These are phyloP conservation scores for Plasmodium gonderi DNA, from an alignment of 169 alveolate species.

Conservation along the genomic window DNA sequence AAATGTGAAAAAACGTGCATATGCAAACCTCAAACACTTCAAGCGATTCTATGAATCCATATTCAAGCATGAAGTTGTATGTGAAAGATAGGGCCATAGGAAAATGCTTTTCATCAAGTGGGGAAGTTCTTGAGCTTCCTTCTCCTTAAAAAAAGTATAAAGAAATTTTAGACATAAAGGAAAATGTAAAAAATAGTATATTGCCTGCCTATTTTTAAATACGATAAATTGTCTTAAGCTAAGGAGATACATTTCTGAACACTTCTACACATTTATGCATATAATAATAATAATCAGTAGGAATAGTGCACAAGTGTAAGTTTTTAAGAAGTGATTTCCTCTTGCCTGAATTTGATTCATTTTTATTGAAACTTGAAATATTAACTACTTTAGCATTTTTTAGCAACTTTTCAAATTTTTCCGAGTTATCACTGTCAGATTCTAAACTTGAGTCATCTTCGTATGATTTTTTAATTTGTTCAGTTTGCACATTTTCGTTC, in stretches of 20 bases:
- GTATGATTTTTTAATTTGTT: background rate
- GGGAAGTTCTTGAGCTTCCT: slow-evolving; percentile 21
- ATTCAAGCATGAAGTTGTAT: slow-evolving; percentile 66
- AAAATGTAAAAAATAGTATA: background rate
- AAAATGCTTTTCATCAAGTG: slow-evolving; percentile 41
- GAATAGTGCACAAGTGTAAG: background rate
- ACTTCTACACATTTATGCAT: background rate
- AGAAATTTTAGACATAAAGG: slow-evolving; percentile 8
- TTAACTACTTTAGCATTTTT: slow-evolving; percentile 73
- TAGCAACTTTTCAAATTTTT: slow-evolving; percentile 69
- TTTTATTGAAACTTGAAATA: slow-evolving; percentile 49
- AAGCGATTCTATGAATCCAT: slow-evolving; percentile 64
- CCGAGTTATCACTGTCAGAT: slow-evolving; percentile 75
- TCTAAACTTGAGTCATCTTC: slow-evolving; percentile 46
- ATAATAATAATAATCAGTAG: background rate
- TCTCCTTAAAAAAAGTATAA: slow-evolving; percentile 50
- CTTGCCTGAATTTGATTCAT: slow-evolving; percentile 65
- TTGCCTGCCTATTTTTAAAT: background rate
- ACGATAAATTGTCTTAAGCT: background rate
- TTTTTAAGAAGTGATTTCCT: slow-evolving; percentile 12
- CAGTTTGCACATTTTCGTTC: slow-evolving; percentile 15
- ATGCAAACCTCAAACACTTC: slow-evolving; percentile 71
- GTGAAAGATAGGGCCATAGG: slow-evolving; percentile 58
- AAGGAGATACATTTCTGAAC: background rate
- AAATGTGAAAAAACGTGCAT: background rate